Percentiles rank a stretch among this genome's conserved stretches.
phyloP scores from a whole-genome alignment of 768 basidiomycete genomes.

The Mycena metata region DNA sequence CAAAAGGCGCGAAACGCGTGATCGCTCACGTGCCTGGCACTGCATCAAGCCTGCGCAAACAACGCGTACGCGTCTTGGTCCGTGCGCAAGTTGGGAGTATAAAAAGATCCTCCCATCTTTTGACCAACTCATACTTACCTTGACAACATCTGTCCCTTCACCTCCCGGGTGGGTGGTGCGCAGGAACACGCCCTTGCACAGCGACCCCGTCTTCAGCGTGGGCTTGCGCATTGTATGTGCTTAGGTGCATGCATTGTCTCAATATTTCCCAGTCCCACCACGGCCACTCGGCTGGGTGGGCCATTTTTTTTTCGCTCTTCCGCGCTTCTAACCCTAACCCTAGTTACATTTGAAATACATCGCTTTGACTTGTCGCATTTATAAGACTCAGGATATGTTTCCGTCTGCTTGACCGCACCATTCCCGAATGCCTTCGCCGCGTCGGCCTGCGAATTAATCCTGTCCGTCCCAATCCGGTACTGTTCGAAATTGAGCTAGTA shows the following conservation, averaged over 20 bases:
- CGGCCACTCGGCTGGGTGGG: conserved; percentile 61
- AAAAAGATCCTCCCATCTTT: conserved; percentile 65
- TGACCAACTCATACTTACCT: conserved; percentile 33
- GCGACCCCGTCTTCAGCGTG: too few species aligned
- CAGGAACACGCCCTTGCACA: too few species aligned
- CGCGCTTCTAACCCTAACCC: conserved; percentile 6
- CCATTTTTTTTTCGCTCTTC: conserved; percentile 19
- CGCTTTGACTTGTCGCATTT: too few species aligned
- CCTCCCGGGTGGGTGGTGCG: too few species aligned
- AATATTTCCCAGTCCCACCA: conserved; percentile 84
- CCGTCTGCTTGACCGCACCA: too few species aligned
- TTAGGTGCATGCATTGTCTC: conserved; percentile 82
- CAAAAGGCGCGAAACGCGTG: too few species aligned
- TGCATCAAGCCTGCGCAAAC: background rate
- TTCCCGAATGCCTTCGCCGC: too few species aligned
- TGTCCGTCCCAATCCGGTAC: too few species aligned
- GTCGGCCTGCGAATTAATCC: too few species aligned
- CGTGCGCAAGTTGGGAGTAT: background rate
- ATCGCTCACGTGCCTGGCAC: background rate
- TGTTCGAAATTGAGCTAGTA: too few species aligned
- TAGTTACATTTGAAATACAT: conserved; percentile 17
- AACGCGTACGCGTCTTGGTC: conserved; percentile 9
- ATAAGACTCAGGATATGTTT: too few species aligned
- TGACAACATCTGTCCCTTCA: too few species aligned
- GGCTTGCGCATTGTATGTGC: conserved; percentile 42